These are phyloP conservation scores for Trichoderma erinaceum DNA, from an alignment of 495 filamentous ascomycete species.

Conservation along the genomic window DNA sequence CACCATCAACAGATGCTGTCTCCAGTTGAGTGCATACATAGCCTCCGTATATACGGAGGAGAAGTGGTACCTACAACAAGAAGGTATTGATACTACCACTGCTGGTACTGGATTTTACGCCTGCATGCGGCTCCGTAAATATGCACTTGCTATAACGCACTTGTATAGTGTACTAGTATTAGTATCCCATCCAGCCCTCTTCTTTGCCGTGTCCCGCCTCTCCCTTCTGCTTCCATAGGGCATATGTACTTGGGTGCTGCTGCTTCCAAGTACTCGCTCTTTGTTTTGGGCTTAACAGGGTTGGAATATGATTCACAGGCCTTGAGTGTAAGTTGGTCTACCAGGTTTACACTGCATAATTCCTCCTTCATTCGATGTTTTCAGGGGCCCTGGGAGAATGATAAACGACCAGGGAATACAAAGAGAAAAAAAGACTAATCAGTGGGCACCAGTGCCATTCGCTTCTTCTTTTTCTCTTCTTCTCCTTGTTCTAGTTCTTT, in stretches of 20 bases:
- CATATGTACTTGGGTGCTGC: background rate
- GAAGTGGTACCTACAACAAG: background rate
- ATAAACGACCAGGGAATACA: background rate
- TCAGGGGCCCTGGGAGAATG: background rate
- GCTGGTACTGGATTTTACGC: background rate
- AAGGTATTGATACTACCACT: background rate
- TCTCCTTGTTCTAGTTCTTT: background rate
- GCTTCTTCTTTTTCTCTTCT: background rate
- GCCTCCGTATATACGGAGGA: conserved; percentile 2
- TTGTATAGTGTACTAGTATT: background rate
- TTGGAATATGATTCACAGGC: conserved; percentile 8
- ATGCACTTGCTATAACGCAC: background rate
- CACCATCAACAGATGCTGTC: conserved; percentile 1
- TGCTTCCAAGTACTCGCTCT: conserved; percentile 12
- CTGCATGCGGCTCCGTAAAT: conserved; percentile 5
- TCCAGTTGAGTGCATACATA: conserved; percentile 1
- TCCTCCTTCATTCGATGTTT: background rate
- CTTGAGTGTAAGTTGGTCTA: conserved; percentile 6
- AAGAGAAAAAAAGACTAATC: background rate
- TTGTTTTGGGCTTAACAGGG: background rate
- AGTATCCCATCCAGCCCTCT: conserved; percentile 5
- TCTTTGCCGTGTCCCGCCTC: background rate
- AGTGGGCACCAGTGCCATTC: conserved; percentile 12
- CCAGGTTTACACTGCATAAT: background rate
- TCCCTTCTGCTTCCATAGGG: conserved; percentile 1